phyloP scores from a whole-genome alignment of 1,284 basidiomycete species.

The Cryptococcus floricola region DNA sequence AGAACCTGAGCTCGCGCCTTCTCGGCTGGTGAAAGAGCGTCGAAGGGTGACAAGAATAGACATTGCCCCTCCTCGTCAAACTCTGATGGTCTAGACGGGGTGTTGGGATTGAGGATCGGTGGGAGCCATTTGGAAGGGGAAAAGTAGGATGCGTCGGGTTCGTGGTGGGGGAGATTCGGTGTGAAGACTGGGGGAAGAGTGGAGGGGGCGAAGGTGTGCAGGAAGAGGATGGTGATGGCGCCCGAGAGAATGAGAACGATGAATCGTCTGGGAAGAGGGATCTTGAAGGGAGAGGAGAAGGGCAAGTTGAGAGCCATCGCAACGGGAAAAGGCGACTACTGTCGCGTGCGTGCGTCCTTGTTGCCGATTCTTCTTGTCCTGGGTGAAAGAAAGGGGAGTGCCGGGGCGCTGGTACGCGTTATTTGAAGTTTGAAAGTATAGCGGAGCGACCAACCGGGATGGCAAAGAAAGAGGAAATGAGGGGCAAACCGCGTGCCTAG shows the following conservation, averaged over 20 bases:
- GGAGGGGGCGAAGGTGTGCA: slow-evolving; percentile 39
- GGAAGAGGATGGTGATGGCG: slow-evolving; percentile 31
- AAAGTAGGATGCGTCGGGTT: slow-evolving; percentile 37
- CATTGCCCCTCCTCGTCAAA: slow-evolving; percentile 47
- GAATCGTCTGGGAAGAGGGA: slow-evolving; percentile 27
- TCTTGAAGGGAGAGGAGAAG: slow-evolving; percentile 20
- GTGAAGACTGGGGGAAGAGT: slow-evolving; percentile 36
- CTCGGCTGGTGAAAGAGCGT: slow-evolving; percentile 39
- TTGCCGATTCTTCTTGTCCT: no score
- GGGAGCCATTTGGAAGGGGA: slow-evolving; percentile 44
- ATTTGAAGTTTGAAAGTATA: no score
- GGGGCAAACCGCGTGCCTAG: no score
- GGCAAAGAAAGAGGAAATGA: no score
- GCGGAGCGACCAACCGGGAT: no score
- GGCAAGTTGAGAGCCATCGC: slow-evolving; percentile 24
- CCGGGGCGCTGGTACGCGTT: no score
- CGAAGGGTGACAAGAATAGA: slow-evolving; percentile 47
- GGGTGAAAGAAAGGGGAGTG: no score
- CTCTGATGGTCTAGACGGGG: slow-evolving; percentile 32
- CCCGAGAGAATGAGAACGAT: slow-evolving; percentile 29
- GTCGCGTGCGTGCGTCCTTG: no score
- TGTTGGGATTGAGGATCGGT: slow-evolving; percentile 32
- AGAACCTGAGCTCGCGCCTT: slow-evolving; percentile 33
- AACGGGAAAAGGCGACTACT: no score
- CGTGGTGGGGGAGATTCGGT: slow-evolving; percentile 29